phyloP scores from a whole-genome alignment of 2,329 filamentous ascomycete species.

The Fusarium scirpi region DNA sequence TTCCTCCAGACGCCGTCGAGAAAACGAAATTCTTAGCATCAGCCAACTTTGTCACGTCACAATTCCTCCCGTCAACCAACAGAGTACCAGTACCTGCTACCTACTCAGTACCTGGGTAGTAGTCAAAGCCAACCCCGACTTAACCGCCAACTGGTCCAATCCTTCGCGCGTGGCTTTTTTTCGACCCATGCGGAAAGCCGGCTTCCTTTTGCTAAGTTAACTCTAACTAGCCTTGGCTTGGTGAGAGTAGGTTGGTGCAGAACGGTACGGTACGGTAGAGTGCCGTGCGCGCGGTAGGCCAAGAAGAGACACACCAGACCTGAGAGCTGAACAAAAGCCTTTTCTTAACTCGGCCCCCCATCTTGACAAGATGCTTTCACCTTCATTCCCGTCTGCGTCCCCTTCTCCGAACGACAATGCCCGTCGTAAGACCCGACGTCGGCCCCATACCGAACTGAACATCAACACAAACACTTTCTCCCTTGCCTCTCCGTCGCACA shows the following conservation, averaged over 20 bases:
- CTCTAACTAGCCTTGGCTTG: conserved; percentile 28
- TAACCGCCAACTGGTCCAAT: conserved; percentile 38
- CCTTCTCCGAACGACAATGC: conserved; percentile 43
- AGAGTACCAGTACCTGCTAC: conserved; percentile 10
- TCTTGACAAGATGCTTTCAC: conserved; percentile 37
- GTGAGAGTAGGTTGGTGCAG: conserved; percentile 19
- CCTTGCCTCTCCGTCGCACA: conserved; percentile 39
- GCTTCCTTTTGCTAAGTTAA: conserved; percentile 37
- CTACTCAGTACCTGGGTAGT: neutral
- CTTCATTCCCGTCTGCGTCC: conserved; percentile 27
- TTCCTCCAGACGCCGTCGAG: conserved; percentile 39
- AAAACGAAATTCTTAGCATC: conserved; percentile 34
- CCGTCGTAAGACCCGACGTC: conserved; percentile 43
- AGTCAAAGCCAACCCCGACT: conserved; percentile 19
- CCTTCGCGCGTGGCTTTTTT: conserved; percentile 42
- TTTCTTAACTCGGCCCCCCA: conserved; percentile 32
- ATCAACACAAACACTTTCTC: conserved; percentile 44
- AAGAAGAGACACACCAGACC: conserved; percentile 9
- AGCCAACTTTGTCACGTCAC: conserved; percentile 46
- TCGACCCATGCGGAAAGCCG: conserved; percentile 39
- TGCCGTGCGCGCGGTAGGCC: conserved; percentile 24
- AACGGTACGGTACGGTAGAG: conserved; percentile 11
- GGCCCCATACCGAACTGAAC: conserved; percentile 42
- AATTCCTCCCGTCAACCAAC: conserved; percentile 34
- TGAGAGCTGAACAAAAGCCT: conserved; percentile 33